Evolutionary conservation across 148 eudicot species (phyloP), one percentile per base, ranked within the genome.

Genomic region (Fallopia convolvulus): DNA sequence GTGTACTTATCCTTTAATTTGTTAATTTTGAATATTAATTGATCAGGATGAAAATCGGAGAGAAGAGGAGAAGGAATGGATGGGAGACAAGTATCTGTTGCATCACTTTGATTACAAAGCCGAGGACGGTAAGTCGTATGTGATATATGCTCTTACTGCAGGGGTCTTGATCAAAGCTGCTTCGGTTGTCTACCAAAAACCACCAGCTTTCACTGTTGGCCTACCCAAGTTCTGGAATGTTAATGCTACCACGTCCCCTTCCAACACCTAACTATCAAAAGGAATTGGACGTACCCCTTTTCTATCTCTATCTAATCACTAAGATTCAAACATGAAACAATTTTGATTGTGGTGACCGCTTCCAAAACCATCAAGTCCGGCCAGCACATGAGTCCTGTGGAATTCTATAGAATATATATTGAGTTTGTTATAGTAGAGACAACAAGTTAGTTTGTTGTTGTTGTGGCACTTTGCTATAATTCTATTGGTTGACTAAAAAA

Each of bases 101-200:
- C 75, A 73, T 23, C 46, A 8, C 75, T 73, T 73, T 17, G 53
- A 73, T 23, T 73, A 73, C 33, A n/a, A 73, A 39, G 72, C 8
- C 0, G 32, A 4, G 6, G 41, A 71, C 14, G 74, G 48, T 7
- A 71, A 20, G 21, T 5, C 32, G 17, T 73, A 73, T n/a, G 55
- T 46, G 30, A 73, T 73, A 44, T 73, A 73, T 26, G 75, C 75
- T n/a, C 33, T 73, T 5, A 73, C 55, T 46, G 75, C 75, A 12
- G 75, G 75, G 9, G 42, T 73, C 55, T 73, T 73, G 55, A 46
- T 46, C 6, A 23, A 7, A 5, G 75, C 75, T 44, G 75, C 75
- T 1, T 73, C 75, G 5, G 55, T 73, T 8, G 75, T 73, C 15
- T 73, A 73, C 55, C 32, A 18, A 17, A 73, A 15, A 48, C 20